Percentiles rank a stretch among this genome's conserved stretches.
phyloP scores from a whole-genome alignment of 805 yeast species.

The Candida maesae region DNA sequence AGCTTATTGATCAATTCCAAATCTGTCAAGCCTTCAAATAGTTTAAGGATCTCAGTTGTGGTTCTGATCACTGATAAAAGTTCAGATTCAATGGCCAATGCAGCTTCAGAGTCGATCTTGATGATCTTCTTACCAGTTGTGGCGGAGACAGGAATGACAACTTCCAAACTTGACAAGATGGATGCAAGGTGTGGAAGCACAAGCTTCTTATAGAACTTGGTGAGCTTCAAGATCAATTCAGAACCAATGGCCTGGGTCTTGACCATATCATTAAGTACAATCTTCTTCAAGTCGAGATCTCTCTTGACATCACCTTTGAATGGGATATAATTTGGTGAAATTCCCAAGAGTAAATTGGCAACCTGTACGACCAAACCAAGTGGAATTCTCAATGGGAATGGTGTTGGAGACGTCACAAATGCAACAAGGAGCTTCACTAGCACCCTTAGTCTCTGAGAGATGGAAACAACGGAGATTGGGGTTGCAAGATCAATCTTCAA shows the following conservation, averaged over 20 bases:
- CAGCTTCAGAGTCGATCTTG: slow-evolving; percentile 34
- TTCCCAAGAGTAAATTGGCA: slow-evolving; percentile 50
- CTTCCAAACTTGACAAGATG: slow-evolving; percentile 54
- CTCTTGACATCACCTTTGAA: slow-evolving; percentile 55
- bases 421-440: slow-evolving; percentile 43
- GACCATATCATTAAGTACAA: slow-evolving; percentile 41
- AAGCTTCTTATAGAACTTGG: slow-evolving; percentile 29
- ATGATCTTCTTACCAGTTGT: slow-evolving; percentile 34
- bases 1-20: slow-evolving; percentile 49
- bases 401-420: slow-evolving; percentile 50
- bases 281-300: slow-evolving; percentile 44
- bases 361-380: slow-evolving; percentile 52
- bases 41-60: slow-evolving; percentile 25
- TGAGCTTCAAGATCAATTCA: slow-evolving; percentile 32
- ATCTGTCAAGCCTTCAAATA: slow-evolving; percentile 44
- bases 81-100: slow-evolving; percentile 30
- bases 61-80: slow-evolving; percentile 31
- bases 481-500: slow-evolving; percentile 57
- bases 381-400: slow-evolving; percentile 56
- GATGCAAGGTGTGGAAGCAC: slow-evolving; percentile 45
- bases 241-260: slow-evolving; percentile 45
- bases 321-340: slow-evolving; percentile 52
- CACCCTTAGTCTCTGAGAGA: slow-evolving; percentile 48
- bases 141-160: slow-evolving; percentile 50
- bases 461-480: slow-evolving; percentile 46